Evolutionary conservation across 1,284 basidiomycete species (phyloP).

Genomic region (Agaricales sp.): DNA sequence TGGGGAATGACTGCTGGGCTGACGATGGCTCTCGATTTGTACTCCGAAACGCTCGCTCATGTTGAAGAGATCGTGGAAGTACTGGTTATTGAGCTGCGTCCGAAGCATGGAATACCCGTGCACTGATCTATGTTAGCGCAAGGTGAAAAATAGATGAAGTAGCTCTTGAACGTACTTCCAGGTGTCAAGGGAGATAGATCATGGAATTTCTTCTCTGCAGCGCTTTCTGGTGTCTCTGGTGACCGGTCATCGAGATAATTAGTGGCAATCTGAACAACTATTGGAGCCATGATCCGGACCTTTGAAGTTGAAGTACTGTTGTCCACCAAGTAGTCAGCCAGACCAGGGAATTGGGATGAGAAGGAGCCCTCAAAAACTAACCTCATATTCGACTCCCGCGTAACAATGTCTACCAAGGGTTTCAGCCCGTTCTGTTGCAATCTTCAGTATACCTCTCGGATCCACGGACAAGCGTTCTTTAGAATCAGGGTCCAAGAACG

Average conservation of each 20-base stretch:
- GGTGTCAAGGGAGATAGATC: conserved; percentile 75
- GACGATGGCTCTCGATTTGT: conserved; percentile 87
- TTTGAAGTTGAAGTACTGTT: conserved; percentile 93
- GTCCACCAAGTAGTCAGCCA: conserved; percentile 5
- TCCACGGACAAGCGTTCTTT: conserved; percentile 71
- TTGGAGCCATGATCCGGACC: too few relatives aligned
- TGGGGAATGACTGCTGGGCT: conserved; percentile 19
- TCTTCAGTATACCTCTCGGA: conserved; percentile 74
- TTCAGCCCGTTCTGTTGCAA: conserved; percentile 40
- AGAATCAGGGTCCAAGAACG: conserved; percentile 81
- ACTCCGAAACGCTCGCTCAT: conserved; percentile 67
- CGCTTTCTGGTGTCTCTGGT: conserved; percentile 68
- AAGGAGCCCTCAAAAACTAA: conserved; percentile 25
- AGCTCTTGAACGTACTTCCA: conserved; percentile 57
- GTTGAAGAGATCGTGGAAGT: conserved; percentile 87
- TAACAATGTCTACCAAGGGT: conserved; percentile 49
- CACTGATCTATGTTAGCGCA: conserved; percentile 38
- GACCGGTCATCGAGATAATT: neutral
- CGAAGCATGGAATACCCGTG: conserved; percentile 89
- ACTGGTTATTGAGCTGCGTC: conserved; percentile 81
- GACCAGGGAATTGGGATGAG: neutral
- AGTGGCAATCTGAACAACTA: too few relatives aligned
- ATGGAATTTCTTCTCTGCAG: conserved; percentile 71
- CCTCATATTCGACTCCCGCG: conserved; percentile 89
- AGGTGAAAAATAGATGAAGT: neutral